Percentiles rank a stretch among this genome's conserved stretches.
phyloP scores from a whole-genome alignment of 805 yeast species.

The Candida ulmi region DNA sequence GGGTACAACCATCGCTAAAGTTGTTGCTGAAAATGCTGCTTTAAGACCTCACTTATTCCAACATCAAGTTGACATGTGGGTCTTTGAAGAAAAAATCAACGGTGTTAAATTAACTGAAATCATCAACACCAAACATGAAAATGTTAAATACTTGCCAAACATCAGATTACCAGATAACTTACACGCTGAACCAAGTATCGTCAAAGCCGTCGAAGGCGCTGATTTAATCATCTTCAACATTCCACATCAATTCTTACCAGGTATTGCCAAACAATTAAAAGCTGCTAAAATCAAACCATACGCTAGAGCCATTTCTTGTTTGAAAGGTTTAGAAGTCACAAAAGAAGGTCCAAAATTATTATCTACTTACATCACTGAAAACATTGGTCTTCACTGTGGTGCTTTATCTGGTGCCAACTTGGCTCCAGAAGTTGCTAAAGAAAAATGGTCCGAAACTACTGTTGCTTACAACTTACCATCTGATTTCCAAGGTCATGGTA shows the following conservation, averaged over 20 bases:
- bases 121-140: constrained; percentile 86
- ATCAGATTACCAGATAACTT: constrained; percentile 83
- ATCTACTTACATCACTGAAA: constrained; percentile 71
- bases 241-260: constrained; percentile 92
- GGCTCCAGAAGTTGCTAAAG: constrained; percentile 94
- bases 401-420: constrained; percentile 96
- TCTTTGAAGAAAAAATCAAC: constrained; percentile 74
- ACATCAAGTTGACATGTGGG: constrained; percentile 91
- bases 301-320: constrained; percentile 88
- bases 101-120: constrained; percentile 78
- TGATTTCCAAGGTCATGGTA: constrained; percentile 43
- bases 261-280: constrained; percentile 67
- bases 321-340: constrained; percentile 84
- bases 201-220: constrained; percentile 70
- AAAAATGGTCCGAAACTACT: constrained; percentile 97
- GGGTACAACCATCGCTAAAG: constrained; percentile 97
- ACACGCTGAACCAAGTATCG: constrained; percentile 80
- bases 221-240: constrained; percentile 90
- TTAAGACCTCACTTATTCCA: constrained; percentile 70
- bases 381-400: constrained; percentile 87
- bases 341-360: constrained; percentile 81
- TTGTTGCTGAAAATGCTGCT: constrained; percentile 81
- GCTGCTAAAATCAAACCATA: constrained; percentile 60
- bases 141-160: constrained; percentile 90
- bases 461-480: constrained; percentile 80